Percentiles rank a stretch among this genome's conserved stretches.
phyloP scores from a whole-genome alignment of 441 rosid genomes.

The Euphorbia corollata region DNA sequence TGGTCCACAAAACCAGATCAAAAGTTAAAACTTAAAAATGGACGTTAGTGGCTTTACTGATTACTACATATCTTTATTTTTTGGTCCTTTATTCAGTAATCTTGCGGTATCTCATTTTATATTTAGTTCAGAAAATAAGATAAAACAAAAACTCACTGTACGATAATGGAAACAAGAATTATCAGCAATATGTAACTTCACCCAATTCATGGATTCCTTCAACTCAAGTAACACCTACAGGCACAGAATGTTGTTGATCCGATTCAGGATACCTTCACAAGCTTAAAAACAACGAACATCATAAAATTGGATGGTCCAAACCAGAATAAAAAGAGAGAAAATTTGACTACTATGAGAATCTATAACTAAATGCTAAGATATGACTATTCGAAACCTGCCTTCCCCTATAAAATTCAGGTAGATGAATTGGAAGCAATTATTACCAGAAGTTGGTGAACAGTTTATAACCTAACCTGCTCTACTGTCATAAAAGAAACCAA shows the following conservation, averaged over 20 bases:
- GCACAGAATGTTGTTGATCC: conserved; percentile 14
- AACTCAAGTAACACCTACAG: conserved; percentile 63
- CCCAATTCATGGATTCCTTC: conserved; percentile 66
- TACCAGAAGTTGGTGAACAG: not conserved
- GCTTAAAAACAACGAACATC: not conserved
- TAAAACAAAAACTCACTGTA: conserved; percentile 39
- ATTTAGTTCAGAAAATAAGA: conserved; percentile 13
- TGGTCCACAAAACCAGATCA: too few species aligned
- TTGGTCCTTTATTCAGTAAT: too few species aligned
- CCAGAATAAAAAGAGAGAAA: conserved; percentile 14
- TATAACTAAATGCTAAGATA: conserved; percentile 5
- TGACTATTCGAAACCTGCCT: not conserved
- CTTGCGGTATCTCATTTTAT: not conserved
- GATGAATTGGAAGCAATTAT: not conserved
- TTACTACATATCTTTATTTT: too few species aligned
- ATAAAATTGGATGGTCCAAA: conserved; percentile 5
- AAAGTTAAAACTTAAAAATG: too few species aligned
- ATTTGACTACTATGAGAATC: conserved; percentile 6
- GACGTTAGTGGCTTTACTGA: too few species aligned
- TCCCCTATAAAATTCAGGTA: not conserved
- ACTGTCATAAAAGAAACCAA: conserved; percentile 68
- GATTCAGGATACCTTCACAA: conserved; percentile 11
- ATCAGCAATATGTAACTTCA: conserved; percentile 72
- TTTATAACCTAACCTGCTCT: conserved; percentile 49
- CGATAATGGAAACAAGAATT: conserved; percentile 90